Percentiles rank a stretch among this genome's conserved stretches.
Evolutionary conservation across 2,329 filamentous ascomycete species (phyloP).

Genomic region (Trichoderma semiorbis): DNA sequence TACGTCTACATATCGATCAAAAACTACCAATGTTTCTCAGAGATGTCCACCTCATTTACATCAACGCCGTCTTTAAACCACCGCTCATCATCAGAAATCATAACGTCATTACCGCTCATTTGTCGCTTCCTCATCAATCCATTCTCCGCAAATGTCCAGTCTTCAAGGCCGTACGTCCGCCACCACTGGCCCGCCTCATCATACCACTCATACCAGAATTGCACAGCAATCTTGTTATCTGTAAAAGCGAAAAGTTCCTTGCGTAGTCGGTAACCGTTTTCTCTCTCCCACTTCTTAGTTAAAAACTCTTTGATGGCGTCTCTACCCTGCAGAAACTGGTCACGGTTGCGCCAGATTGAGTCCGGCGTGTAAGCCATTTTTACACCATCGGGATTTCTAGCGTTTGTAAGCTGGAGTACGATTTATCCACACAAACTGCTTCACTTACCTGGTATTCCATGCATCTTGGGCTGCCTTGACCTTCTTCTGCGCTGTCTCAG

Average conservation of each 20-base stretch:
- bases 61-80: constrained; percentile 70
- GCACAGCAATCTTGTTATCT: constrained; percentile 74
- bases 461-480: constrained; percentile 83
- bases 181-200: constrained; percentile 73
- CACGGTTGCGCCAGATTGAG: constrained; percentile 77
- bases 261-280: constrained; percentile 68
- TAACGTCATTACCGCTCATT: constrained; percentile 73
- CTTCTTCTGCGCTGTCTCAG: constrained; percentile 66
- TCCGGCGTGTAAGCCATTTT: constrained; percentile 72
- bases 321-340: constrained; percentile 64
- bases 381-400: constrained; percentile 60
- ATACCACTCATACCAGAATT: constrained; percentile 85
- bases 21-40: constrained; percentile 62
- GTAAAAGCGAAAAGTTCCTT: constrained; percentile 81
- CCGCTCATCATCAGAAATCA: constrained; percentile 53
- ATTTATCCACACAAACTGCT: no score
- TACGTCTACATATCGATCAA: not conserved
- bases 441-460: constrained; percentile 71
- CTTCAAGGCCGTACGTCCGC: constrained; percentile 77
- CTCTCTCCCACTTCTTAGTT: constrained; percentile 68
- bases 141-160: constrained; percentile 70
- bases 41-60: constrained; percentile 63
- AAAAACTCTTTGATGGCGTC: constrained; percentile 66
- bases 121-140: constrained; percentile 69
- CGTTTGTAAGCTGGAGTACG: not conserved